Evolutionary conservation across 768 basidiomycete genomes (phyloP).

Genomic region (Calocybe cyanea): DNA sequence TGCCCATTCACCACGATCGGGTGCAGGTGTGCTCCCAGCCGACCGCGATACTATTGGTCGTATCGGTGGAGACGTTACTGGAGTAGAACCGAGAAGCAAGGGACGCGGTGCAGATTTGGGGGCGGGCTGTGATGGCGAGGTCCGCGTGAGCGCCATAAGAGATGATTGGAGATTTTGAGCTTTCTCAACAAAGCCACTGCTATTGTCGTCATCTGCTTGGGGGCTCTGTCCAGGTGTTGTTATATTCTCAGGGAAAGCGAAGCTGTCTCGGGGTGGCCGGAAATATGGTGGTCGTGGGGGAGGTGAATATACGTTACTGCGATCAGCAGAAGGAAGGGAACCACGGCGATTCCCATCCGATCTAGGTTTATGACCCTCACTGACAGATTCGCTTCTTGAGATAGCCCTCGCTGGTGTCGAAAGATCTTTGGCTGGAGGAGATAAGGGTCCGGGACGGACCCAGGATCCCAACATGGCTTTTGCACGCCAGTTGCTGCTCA

Average conservation of each 20-base stretch:
- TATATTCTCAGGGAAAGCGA: conserved; percentile 29
- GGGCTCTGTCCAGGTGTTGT: conserved; percentile 27
- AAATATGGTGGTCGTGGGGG: conserved; percentile 58
- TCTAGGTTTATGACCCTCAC: conserved; percentile 2
- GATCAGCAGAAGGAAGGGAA: conserved; percentile 37
- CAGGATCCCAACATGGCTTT: conserved; percentile 49
- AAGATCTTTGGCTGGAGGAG: conserved; percentile 6
- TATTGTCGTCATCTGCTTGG: conserved; percentile 21
- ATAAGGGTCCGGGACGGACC: conserved; percentile 19
- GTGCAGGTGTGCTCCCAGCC: conserved; percentile 30
- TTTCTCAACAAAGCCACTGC: conserved; percentile 32
- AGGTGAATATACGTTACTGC: conserved; percentile 39
- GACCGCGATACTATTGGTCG: conserved; percentile 26
- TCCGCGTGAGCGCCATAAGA: conserved; percentile 36
- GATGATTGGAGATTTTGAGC: conserved; percentile 39
- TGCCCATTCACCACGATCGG: conserved; percentile 41
- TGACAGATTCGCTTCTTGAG: conserved; percentile 8
- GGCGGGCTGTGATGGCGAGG: conserved; percentile 28
- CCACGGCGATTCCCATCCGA: conserved; percentile 25
- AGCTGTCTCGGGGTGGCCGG: conserved; percentile 53
- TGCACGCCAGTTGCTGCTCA: conserved; percentile 73
- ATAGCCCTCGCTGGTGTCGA: no score
- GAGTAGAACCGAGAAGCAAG: conserved; percentile 55
- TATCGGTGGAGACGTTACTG: conserved; percentile 33
- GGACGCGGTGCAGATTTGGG: conserved; percentile 61